Evolutionary conservation across 2,329 filamentous ascomycete genomes (phyloP), one percentile per base, ranked within the genome.

Genomic region (Diaporthe citriasiana): DNA sequence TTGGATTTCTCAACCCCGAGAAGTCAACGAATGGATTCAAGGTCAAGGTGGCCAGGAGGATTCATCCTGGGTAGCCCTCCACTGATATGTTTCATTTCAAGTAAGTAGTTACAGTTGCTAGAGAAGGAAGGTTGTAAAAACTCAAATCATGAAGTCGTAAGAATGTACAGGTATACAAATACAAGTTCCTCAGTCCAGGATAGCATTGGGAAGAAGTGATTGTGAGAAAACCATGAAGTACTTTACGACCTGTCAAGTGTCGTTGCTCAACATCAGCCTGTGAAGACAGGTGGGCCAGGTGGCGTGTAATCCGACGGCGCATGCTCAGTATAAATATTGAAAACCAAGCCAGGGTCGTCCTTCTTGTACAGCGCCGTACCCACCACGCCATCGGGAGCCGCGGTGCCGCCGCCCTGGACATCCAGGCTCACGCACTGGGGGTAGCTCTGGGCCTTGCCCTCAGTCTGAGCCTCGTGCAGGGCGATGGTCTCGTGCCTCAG

Each of bases 391-490:
- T 53, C 69, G 1, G 79, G 79, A 9, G 74, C 56, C 15, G 76
- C 51, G 8, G 76, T 77, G 10, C 89, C 88, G 57, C 82, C 81
- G 66, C 89, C 87, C 38, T 84, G 86, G 76, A 92, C 83, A 77
- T 88, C 83, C 73, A 92, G 79, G 83, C 92, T 91, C 81, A 91
- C 82, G 79, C 90, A 89, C 77, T 88, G 86, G 40, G 87, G 87
- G 79, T 88, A 89, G 78, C 86, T 86, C 81, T 89, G 87, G 40
- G 86, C 85, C 13, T 86, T 86, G 75, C 85, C 80, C 33, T 76
- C 74, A 25, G 82, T 79, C 13, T 77, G 81, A 12, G 86, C 85
- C 65, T 82, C 82, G 80, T 89, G 87, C 50, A 89, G 83, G 38
- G 84, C 85, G 72, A 89, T 87, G 76, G 88, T 88, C 80, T 89